Percentiles rank a stretch among this genome's conserved stretches.
Conservation (phyloP, 768 basidiomycete genomes). For the Hortiboletus campestris region DNA sequence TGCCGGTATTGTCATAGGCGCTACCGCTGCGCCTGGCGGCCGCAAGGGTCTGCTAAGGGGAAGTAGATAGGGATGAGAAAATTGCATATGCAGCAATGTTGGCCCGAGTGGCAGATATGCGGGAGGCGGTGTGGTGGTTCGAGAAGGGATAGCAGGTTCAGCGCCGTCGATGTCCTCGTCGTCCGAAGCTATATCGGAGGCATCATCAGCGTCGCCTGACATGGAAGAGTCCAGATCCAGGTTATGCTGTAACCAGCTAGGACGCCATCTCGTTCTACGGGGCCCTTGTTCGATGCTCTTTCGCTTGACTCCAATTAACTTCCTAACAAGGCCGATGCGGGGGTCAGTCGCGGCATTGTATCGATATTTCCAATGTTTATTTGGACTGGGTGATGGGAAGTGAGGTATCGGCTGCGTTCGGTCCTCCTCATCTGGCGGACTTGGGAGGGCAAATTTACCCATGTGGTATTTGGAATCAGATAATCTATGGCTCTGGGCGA, state of each 20-base stretch:
- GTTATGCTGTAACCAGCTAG: conserved; percentile 45
- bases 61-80: conserved; percentile 63
- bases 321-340: conserved; percentile 62
- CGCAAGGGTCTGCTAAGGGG: conserved; percentile 59
- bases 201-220: conserved; percentile 36
- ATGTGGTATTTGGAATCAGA: conserved; percentile 71
- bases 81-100: conserved; percentile 62
- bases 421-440: conserved; percentile 55
- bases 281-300: conserved; percentile 45
- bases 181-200: conserved; percentile 41
- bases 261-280: conserved; percentile 35
- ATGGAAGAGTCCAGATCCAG: conserved; percentile 44
- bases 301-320: conserved; percentile 69
- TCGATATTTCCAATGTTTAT: conserved; percentile 45
- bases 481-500: conserved; percentile 57
- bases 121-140: conserved; percentile 70
- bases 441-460: conserved; percentile 73
- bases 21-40: conserved; percentile 53
- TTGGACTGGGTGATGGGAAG: conserved; percentile 16
- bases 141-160: conserved; percentile 34
- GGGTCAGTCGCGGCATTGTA: conserved; percentile 71
- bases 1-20: conserved; percentile 42
- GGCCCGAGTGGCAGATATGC: conserved; percentile 71
- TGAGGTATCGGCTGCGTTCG: conserved; percentile 27
- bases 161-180: conserved; percentile 38